Base-by-base conservation (phyloP, 305 asterid species). In the Andrographis paniculata region DNA sequence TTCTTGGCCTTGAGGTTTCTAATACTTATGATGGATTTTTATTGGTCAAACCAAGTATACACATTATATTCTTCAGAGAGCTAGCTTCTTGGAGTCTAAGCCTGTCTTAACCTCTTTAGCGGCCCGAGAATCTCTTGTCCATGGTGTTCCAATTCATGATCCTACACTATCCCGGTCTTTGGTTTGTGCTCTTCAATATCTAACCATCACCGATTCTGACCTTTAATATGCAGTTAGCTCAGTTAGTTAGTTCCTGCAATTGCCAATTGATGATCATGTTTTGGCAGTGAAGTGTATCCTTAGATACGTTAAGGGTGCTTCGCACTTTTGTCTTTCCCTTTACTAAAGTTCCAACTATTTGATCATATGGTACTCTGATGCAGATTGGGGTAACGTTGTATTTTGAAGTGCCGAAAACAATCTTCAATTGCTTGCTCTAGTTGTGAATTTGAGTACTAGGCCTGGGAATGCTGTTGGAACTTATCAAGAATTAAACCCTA, bases 361-460 rank as follows among this genome's bases (percentile, higher is more conserved):
- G 6, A 24, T 14, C n/a, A 6, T 2, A 31, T 28, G 28, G 1
- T 50, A 20, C 12, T 18, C 20, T 13, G 20, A 50, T 50, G 55
- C 45, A 18, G 19, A 50, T 11, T 50, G 30, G 30, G 30, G 30
- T 3, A 24, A 24, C 8, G 6, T 24, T 24, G 30, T 24, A 4
- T 24, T 8, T 7, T 53, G 35, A 52, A 30, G 60, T 18, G 6
- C 19, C 15, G 18, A 14, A 48, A 48, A 30, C 38, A 30, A 17
- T 16, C 31, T 5, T 11, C 45, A 9, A 17, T 56, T 0, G 21
- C 63, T 22, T 42, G 50, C 2, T 57, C 56, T 1, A 57, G 56
- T 30, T 48, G 63, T 24, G 51, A 57, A 23, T 58, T 51, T 0
- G 36, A 58, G 28, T 58, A 58, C 15, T n/a, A n/a, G n/a, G n/a